Base-by-base conservation (phyloP, 208 protist genomes). In the Trichomonas vaginalis region DNA sequence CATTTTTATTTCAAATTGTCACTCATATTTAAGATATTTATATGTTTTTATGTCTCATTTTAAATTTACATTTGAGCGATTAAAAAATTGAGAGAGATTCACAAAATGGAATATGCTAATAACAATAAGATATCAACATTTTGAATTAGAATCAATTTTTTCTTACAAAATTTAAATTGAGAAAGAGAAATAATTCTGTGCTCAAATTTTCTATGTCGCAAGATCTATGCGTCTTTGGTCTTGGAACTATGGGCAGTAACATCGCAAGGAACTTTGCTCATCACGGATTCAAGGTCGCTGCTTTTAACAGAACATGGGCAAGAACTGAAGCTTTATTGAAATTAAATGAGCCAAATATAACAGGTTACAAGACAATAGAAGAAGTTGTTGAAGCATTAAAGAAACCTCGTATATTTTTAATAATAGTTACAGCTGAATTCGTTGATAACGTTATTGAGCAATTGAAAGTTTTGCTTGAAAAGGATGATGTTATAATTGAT, bases 161-260 rank as follows among this genome's bases (percentile, higher is more conserved):
- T n/a, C n/a, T n/a, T n/a, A n/a, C n/a, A n/a, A n/a, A n/a, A n/a
- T n/a, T n/a, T n/a, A n/a, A n/a, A n/a, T n/a, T n/a, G n/a, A n/a
- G n/a, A n/a, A n/a, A n/a, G n/a, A n/a, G n/a, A n/a, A n/a, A n/a
- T n/a, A n/a, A n/a, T n/a, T n/a, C n/a, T n/a, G n/a, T n/a, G n/a
- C n/a, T n/a, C n/a, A 45, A 42, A 83, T 35, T 35, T 4, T n/a
- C n/a, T 14, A 86, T 88, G 82, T 88, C 40, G 17, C 17, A 27
- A 35, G 88, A 95, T 70, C 98, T 99, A 95, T 98, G 98, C 95
- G 97, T 99, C 80, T 97, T 99, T 79, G 99, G 99, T 82, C 97
- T 99, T 15, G 99, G 98, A 95, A 98, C 99, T 37, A 99, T 99
- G 99, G 99, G 99, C 96, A 97, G 99, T 96, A 99, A 99, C 97